A percentile compares a stretch with the other conserved stretches of the same genome.
These are phyloP conservation scores for Cladophialophora exuberans DNA, from an alignment of 2,329 filamentous ascomycete genomes.

Conservation along the genomic window DNA sequence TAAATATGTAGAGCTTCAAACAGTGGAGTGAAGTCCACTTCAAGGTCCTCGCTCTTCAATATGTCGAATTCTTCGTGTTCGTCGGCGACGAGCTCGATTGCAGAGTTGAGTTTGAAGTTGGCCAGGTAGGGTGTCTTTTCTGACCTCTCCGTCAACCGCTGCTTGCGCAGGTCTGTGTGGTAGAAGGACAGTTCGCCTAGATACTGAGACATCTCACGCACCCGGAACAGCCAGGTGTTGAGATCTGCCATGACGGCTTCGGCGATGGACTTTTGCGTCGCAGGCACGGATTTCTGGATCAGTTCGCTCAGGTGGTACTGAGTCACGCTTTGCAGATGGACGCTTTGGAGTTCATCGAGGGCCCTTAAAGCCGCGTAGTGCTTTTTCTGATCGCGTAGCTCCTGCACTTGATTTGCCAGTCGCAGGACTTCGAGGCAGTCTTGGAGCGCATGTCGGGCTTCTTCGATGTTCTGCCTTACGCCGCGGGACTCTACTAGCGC, in stretches of 20 bases:
- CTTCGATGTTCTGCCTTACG: slow-evolving; percentile 92
- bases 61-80: slow-evolving; percentile 96
- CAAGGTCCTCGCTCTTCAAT: slow-evolving; percentile 89
- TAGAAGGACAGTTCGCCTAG: slow-evolving; percentile 96
- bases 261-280: slow-evolving; percentile 88
- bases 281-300: slow-evolving; percentile 93
- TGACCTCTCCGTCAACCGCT: slow-evolving; percentile 79
- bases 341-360: slow-evolving; percentile 92
- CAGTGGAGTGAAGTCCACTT: slow-evolving; percentile 90
- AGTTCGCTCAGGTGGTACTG: slow-evolving; percentile 94
- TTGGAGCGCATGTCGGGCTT: slow-evolving; percentile 83
- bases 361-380: slow-evolving; percentile 95
- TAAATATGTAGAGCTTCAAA: slow-evolving; percentile 97
- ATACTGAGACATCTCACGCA: slow-evolving; percentile 94
- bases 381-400: slow-evolving; percentile 86
- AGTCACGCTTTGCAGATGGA: slow-evolving; percentile 90
- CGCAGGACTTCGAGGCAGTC: slow-evolving; percentile 91
- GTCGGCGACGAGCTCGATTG: slow-evolving; percentile 92
- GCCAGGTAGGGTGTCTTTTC: slow-evolving; percentile 74
- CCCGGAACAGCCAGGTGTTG: slow-evolving; percentile 94
- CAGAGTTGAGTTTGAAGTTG: slow-evolving; percentile 90
- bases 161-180: slow-evolving; percentile 85
- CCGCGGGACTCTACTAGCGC: slow-evolving; percentile 88
- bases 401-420: slow-evolving; percentile 91
- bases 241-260: slow-evolving; percentile 96